phyloP scores from a whole-genome alignment of 148 eudicot species.

The Rheum nobile region DNA sequence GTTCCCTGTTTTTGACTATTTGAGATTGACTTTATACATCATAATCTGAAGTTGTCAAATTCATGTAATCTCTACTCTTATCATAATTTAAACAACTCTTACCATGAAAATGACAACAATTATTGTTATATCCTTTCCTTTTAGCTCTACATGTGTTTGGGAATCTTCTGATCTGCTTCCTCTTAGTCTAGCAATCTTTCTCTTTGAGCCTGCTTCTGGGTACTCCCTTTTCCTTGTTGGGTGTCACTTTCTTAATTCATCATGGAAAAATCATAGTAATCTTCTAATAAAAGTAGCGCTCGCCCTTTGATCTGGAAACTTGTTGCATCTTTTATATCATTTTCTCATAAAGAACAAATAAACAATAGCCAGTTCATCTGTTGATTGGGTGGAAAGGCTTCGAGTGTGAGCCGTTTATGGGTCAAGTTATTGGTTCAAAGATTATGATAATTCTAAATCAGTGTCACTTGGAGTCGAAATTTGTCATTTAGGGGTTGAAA shows the following conservation, averaged over 20 bases:
- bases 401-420: neutral
- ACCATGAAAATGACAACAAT: neutral
- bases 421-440: neutral
- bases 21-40: neutral
- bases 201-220: neutral
- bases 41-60: neutral
- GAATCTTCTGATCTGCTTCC: conserved; percentile 3
- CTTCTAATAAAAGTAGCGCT: neutral
- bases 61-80: neutral
- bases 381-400: neutral
- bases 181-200: neutral
- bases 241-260: neutral
- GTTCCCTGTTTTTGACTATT: neutral
- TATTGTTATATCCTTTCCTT: too few relatives aligned
- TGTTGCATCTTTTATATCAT: neutral
- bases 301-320: neutral
- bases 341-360: neutral
- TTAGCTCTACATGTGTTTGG: neutral
- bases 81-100: neutral
- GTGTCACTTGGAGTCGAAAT: neutral
- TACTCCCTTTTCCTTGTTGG: neutral
- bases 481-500: neutral
- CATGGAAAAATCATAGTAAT: neutral
- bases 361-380: neutral
- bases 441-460: too few relatives aligned